These are phyloP conservation scores for Aspergillus nomiae DNA, from an alignment of 2,329 filamentous ascomycete genomes.

Conservation along the genomic window DNA sequence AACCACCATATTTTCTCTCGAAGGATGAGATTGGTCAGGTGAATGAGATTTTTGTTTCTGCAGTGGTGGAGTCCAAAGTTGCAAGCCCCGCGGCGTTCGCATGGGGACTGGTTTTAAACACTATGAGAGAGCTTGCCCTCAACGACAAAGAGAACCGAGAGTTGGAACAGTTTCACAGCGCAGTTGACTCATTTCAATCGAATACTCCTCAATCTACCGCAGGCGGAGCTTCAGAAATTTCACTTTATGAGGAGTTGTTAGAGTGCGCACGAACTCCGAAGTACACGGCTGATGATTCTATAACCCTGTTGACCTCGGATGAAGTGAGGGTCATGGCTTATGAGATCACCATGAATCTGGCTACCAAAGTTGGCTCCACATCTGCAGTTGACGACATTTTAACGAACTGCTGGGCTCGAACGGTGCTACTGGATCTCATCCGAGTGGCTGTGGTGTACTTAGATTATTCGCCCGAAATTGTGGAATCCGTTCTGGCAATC, in stretches of 20 bases:
- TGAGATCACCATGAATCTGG: conserved; percentile 48
- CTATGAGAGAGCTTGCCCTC: conserved; percentile 66
- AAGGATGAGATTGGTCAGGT: conserved; percentile 70
- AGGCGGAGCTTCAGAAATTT: conserved; percentile 37
- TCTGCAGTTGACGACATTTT: conserved; percentile 55
- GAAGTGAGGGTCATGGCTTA: conserved; percentile 52
- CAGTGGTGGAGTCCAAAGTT: conserved; percentile 58
- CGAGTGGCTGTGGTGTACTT: conserved; percentile 67
- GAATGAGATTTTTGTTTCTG: conserved; percentile 68
- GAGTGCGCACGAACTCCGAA: conserved; percentile 45
- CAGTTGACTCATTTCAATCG: conserved; percentile 43
- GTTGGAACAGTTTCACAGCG: conserved; percentile 43
- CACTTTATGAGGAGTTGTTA: conserved; percentile 51
- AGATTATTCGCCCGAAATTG: conserved; percentile 71
- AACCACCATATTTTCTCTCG: conserved; percentile 67
- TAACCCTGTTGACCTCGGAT: conserved; percentile 49
- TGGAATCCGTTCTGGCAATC: conserved; percentile 66
- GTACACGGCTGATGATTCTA: conserved; percentile 48
- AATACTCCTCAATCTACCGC: conserved; percentile 35
- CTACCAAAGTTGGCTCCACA: conserved; percentile 45
- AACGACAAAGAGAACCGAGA: conserved; percentile 60
- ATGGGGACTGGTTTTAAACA: conserved; percentile 76
- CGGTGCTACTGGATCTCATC: conserved; percentile 69
- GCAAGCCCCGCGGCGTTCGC: conserved; percentile 75
- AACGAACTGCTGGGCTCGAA: conserved; percentile 64